These are phyloP conservation scores for Hygrocybe punicea DNA, from an alignment of 768 basidiomycete genomes.

Conservation along the genomic window DNA sequence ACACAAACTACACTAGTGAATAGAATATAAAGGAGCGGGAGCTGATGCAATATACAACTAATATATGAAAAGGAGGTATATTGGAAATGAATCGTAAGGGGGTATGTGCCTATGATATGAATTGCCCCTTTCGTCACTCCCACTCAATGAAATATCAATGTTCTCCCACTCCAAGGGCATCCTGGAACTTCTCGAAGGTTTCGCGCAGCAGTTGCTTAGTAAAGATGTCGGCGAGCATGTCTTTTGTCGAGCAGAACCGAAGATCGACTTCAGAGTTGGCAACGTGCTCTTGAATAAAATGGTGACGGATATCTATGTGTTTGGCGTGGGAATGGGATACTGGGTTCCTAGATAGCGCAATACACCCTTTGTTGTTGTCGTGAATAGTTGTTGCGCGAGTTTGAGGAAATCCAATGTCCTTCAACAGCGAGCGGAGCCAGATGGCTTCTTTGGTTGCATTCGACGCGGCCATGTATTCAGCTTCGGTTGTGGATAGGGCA, in stretches of 20 bases:
- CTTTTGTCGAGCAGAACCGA: background rate
- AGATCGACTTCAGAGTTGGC: background rate
- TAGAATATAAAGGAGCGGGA: no score
- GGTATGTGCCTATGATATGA: no score
- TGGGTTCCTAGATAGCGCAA: background rate
- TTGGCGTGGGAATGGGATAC: background rate
- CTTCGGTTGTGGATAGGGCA: no score
- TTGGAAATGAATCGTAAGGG: no score
- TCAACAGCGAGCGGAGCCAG: constrained; percentile 18
- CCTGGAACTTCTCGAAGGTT: no score
- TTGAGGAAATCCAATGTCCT: constrained; percentile 8
- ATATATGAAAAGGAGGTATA: no score
- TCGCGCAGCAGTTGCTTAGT: background rate
- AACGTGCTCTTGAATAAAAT: constrained; percentile 7
- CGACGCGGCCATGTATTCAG: constrained; percentile 28
- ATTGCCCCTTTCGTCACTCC: no score
- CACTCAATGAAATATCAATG: no score
- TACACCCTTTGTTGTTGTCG: background rate
- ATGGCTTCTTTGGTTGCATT: constrained; percentile 22
- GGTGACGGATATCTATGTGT: constrained; percentile 9
- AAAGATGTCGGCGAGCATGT: background rate
- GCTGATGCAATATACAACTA: no score
- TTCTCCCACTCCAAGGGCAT: no score
- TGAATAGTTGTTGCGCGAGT: background rate
- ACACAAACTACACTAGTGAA: no score